Base-by-base conservation (phyloP, 257 asterid genomes). In the Solanum bulbocastanum region DNA sequence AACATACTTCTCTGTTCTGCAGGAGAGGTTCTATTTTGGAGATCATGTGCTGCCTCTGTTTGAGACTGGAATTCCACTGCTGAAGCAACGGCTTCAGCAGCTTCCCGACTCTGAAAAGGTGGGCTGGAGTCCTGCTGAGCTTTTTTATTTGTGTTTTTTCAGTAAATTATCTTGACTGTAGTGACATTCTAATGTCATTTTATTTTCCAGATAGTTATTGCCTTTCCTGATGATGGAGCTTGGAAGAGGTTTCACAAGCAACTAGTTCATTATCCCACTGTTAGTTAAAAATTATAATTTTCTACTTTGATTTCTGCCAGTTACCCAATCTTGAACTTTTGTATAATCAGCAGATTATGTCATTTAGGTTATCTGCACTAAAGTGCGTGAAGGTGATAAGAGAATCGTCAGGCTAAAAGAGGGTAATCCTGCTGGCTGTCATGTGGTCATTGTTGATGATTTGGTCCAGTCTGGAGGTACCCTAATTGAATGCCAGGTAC, bases 151-250 rank as follows among this genome's bases (percentile, higher is more conserved):
- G 33, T 60, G 88, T 83, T 18, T 83, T 22, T 40, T 25, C 46
- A 37, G 52, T 69, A 83, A 42, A 16, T 56, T 35, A 23, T 33
- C 52, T 87, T 6, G 39, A 69, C 9, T 86, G 69, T 58, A 20
- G 42, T 86, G 65, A 86, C 71, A 49, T 49, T 68, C 35, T n/a
- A 56, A 58, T 87, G 60, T 14, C 40, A 65, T 69, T 33, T 52
- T 84, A 44, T 65, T 81, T 87, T 58, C 79, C 96, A 96, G 99
- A 96, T 96, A 86, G 95, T 94, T 76, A 90, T 96, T 89, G 99
- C 98, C n/a, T 96, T 95, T 88, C 99, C 98, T 2, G 99, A 96
- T 91, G 99, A 96, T 94, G 99, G 99, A 84, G 99, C 99, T 88
- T 96, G 99, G 99, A 96, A 96, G 91, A 91, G 99, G 88, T 96